Evolutionary conservation across 192 early-diverging fungal species (phyloP), one percentile per base, ranked within the genome.

Genomic region (Coemansia sp.): DNA sequence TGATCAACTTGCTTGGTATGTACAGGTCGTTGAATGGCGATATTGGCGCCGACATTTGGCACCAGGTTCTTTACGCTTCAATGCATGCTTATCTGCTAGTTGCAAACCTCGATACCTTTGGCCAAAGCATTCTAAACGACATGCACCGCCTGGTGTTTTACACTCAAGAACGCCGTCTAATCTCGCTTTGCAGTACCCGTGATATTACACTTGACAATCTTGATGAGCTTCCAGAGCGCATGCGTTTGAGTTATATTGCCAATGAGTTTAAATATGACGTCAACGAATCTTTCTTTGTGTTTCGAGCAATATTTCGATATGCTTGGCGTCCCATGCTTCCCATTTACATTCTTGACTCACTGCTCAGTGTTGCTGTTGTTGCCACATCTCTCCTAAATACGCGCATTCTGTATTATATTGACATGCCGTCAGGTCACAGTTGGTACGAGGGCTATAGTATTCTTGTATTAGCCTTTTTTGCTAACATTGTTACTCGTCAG

Each of bases 221-320:
- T 8, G 61, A 53, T 16, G 37, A 47, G 47, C 58, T 70, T 18
- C 45, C 59, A 4, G 18, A 45, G 15, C 48, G 42, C 9, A 39
- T 61, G n/a, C 21, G 32, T 18, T 26, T 68, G 21, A 26, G 37
- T 7, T 41, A 15, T 10, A 56, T 65, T 5, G 44, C 56, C 42
- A 49, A 39, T 9, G 60, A 63, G 2, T 67, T 79, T 38, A 53
- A 18, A 45, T 79, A 79, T 49, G 42, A 79, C 49, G 48, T 59
- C 9, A 67, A 64, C 41, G 71, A 79, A 43, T 45, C 39, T 3
- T 49, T 74, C 9, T 79, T 79, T 61, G 47, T 79, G 3, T 16
- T 79, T 9, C 68, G 68, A 6, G 77, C 71, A 16, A 68, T 79
- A n/a, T 32, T 69, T n/a, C 68, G 69, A 3, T 45, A 61, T 64